Evolutionary conservation across 225 moss, liverwort and hornwort genomes (phyloP).

Genomic region (Straminergon stramineum): DNA sequence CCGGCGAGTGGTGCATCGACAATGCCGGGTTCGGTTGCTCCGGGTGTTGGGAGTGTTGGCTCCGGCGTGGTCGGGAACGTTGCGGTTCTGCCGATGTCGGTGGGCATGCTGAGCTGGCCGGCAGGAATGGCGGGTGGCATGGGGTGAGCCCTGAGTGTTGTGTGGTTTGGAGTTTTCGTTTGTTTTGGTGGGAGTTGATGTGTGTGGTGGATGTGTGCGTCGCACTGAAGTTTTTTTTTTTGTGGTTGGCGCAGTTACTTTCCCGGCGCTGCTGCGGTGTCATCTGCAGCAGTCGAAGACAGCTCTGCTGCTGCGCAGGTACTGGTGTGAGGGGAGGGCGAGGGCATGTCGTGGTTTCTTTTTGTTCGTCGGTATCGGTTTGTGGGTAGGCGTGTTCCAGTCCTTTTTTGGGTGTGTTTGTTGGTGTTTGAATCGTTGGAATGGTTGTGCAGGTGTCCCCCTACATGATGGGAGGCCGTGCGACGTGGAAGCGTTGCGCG

Average conservation of each 20-base stretch:
- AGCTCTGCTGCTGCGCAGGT: conserved; percentile 58
- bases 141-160: not conserved
- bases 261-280: conserved; percentile 22
- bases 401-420: too few relatives aligned
- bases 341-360: not conserved
- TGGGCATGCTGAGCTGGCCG: conserved; percentile 67
- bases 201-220: not conserved
- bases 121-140: conserved; percentile 37
- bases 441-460: conserved; percentile 7
- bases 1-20: conserved; percentile 27
- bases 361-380: not conserved
- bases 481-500: conserved; percentile 74
- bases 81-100: conserved; percentile 44
- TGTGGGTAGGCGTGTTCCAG: too few relatives aligned
- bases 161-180: not conserved
- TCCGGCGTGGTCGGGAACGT: conserved; percentile 30
- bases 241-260: conserved; percentile 19
- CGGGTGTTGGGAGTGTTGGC: conserved; percentile 12
- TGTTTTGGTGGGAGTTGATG: not conserved
- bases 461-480: conserved; percentile 24
- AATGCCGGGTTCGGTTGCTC: conserved; percentile 17
- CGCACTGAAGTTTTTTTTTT: not conserved
- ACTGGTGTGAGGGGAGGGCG: not conserved
- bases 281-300: conserved; percentile 35
- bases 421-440: not conserved